Conservation (phyloP, 2,329 filamentous ascomycete genomes). For the Xylariaceae sp. region DNA sequence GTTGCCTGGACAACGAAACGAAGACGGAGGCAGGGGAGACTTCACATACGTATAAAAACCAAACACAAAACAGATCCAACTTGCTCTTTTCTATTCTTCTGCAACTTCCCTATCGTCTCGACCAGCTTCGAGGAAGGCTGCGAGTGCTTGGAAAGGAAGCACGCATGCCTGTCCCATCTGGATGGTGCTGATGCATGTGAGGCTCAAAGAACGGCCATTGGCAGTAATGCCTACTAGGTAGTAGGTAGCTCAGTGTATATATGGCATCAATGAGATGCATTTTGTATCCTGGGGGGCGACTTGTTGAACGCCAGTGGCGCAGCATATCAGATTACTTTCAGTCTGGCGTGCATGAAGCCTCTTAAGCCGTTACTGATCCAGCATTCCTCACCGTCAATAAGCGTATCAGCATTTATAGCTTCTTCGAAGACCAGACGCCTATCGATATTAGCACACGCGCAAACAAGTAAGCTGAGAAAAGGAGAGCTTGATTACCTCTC, state of each 20-base stretch:
- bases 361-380: conserved; percentile 87
- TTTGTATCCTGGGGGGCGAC: not conserved
- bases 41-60: not conserved
- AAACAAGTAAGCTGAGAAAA: not conserved
- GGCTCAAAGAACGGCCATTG: not conserved
- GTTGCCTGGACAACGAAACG: not conserved
- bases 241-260: not conserved
- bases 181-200: not conserved
- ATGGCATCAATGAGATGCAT: not conserved
- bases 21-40: not conserved
- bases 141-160: not conserved
- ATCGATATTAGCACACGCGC: conserved; percentile 12
- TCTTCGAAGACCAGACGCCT: conserved; percentile 62
- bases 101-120: not conserved
- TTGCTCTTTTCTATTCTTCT: conserved; percentile 1
- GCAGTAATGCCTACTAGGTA: not conserved
- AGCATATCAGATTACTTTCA: conserved; percentile 18
- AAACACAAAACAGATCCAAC: not conserved
- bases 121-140: not conserved
- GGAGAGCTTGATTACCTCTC: conserved; percentile 43
- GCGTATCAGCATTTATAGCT: conserved; percentile 50
- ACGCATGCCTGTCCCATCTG: not conserved
- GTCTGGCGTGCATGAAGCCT: conserved; percentile 59
- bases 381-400: conserved; percentile 69
- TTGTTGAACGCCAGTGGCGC: not conserved